A percentile compares a stretch with the other conserved stretches of the same genome.
Evolutionary conservation across 2,329 filamentous ascomycete genomes (phyloP).

Genomic region (Clarireedia monteithiana): DNA sequence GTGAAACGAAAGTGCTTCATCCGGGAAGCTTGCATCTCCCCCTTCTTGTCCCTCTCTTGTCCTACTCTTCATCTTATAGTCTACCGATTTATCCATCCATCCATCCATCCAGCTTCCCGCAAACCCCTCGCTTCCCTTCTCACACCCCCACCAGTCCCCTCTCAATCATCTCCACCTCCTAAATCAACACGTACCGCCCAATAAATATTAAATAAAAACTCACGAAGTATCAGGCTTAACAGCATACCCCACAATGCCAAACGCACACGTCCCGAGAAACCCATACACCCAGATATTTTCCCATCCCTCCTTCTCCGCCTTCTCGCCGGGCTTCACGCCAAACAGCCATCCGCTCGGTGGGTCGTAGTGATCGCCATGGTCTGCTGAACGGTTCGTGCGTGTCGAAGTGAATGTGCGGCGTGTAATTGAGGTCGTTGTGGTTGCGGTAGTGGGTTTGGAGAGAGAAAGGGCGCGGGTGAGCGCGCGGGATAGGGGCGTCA

Average conservation of each 20-base stretch:
- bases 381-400: constrained; percentile 12
- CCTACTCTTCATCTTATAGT: not conserved
- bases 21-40: not conserved
- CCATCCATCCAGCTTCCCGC: not conserved
- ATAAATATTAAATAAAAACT: constrained; percentile 36
- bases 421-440: not conserved
- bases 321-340: constrained; percentile 89
- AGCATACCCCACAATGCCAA: constrained; percentile 74
- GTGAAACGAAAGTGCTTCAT: too few species aligned
- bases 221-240: constrained; percentile 99
- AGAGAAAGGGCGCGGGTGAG: not conserved
- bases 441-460: not conserved
- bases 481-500: constrained; percentile 2
- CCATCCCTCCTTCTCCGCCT: constrained; percentile 94
- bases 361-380: constrained; percentile 59
- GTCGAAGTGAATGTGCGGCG: not conserved
- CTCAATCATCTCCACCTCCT: not conserved
- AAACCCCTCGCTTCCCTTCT: not conserved
- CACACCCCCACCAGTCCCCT: not conserved
- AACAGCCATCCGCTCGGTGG: constrained; percentile 88
- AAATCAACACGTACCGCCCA: not conserved
- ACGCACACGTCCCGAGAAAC: constrained; percentile 68
- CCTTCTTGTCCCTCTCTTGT: not conserved
- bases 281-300: constrained; percentile 80
- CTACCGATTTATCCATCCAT: not conserved